These are phyloP conservation scores for Orobanche coerulescens DNA, from an alignment of 257 asterid genomes.

Conservation along the genomic window DNA sequence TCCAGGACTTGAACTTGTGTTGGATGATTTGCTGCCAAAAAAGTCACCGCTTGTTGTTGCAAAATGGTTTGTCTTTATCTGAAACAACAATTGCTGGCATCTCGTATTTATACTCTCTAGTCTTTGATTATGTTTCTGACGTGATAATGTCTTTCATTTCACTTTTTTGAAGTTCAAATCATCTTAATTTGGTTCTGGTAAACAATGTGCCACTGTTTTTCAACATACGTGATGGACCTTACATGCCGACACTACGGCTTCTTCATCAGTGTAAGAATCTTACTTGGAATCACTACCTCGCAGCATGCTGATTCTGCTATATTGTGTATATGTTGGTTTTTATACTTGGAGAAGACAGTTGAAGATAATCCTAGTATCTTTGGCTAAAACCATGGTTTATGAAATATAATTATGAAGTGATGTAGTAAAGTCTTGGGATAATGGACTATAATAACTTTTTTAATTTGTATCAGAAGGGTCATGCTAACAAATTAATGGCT, in stretches of 20 bases:
- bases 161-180: slow-evolving; percentile 64
- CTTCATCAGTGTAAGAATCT: slow-evolving; percentile 87
- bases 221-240: slow-evolving; percentile 96
- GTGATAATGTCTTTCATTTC: slow-evolving; percentile 7
- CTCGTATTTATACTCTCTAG: background rate
- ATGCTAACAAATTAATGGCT: slow-evolving; percentile 4
- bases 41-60: slow-evolving; percentile 91
- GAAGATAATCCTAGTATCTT: background rate
- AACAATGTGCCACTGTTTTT: slow-evolving; percentile 91
- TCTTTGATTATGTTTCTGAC: slow-evolving; percentile 20
- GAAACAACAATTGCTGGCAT: background rate
- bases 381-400: background rate
- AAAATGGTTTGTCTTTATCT: slow-evolving; percentile 58
- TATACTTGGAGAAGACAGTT: background rate
- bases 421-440: background rate
- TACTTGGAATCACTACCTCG: background rate
- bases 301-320: slow-evolving; percentile 5
- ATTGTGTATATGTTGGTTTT: background rate
- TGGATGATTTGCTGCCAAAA: slow-evolving; percentile 92
- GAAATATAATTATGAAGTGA: background rate
- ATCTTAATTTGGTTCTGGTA: slow-evolving; percentile 91
- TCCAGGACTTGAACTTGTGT: slow-evolving; percentile 77
- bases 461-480: background rate
- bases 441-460: background rate
- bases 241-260: slow-evolving; percentile 98